These are phyloP conservation scores for Agaricus blazei DNA, from an alignment of 768 basidiomycete genomes.

Conservation along the genomic window DNA sequence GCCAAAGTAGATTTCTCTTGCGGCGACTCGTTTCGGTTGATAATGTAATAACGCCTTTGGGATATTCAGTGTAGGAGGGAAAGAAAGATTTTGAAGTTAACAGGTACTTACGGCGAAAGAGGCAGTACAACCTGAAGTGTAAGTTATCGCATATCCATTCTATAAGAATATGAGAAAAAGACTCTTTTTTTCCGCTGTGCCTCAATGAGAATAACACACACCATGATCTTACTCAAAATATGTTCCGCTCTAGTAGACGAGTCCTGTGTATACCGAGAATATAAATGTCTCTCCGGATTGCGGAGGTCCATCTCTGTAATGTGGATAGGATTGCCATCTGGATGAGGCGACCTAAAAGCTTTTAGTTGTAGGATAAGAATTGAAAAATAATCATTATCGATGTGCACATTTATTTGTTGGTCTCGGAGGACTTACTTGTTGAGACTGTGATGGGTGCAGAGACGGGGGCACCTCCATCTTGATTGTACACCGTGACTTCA, in stretches of 20 bases:
- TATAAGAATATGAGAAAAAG: conserved; percentile 18
- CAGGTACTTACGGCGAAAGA: conserved; percentile 43
- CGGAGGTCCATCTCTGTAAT: conserved; percentile 29
- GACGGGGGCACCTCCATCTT: conserved; percentile 35
- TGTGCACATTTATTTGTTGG: no score
- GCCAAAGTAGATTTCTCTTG: conserved; percentile 75
- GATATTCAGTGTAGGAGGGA: neutral
- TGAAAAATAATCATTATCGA: neutral
- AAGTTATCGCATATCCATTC: conserved; percentile 72
- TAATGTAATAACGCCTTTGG: conserved; percentile 61
- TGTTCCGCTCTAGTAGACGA: conserved; percentile 65
- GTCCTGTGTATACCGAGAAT: conserved; percentile 70
- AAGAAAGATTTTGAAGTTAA: conserved; percentile 23
- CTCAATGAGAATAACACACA: conserved; percentile 17
- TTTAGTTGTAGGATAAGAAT: neutral
- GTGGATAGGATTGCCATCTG: conserved; percentile 16
- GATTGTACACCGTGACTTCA: conserved; percentile 13
- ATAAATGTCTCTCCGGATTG: conserved; percentile 59
- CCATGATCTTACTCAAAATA: conserved; percentile 67
- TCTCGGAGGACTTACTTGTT: conserved; percentile 43
- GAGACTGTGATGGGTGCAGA: conserved; percentile 74
- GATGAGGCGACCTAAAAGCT: conserved; percentile 52
- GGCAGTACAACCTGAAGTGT: conserved; percentile 74
- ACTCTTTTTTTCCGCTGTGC: no score
- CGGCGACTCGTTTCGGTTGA: conserved; percentile 74